Percentiles rank a stretch among this genome's conserved stretches.
Evolutionary conservation across 2,329 filamentous ascomycete species (phyloP).

Genomic region (Fusarium verrucosum): DNA sequence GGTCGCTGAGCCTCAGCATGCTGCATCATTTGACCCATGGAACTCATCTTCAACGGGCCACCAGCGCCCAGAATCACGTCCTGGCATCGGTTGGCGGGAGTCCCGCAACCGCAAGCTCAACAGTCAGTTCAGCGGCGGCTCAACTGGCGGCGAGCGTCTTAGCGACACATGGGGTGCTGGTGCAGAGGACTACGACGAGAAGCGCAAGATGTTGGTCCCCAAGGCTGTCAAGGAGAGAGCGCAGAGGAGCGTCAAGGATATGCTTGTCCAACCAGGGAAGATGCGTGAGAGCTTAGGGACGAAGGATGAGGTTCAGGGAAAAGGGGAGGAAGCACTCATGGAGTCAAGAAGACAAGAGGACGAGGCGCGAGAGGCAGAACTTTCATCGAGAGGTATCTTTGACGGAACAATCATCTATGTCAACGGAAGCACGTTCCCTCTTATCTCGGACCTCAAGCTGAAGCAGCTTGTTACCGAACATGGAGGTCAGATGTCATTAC

Average conservation of each 20-base stretch:
- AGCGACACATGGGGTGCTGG: slow-evolving; percentile 73
- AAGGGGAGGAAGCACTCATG: slow-evolving; percentile 40
- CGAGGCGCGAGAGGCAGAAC: slow-evolving; percentile 56
- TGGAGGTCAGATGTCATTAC: slow-evolving; percentile 76
- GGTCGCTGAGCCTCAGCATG: slow-evolving; percentile 54
- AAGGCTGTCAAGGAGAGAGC: slow-evolving; percentile 54
- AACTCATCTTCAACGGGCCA: slow-evolving; percentile 81
- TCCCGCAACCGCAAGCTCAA: slow-evolving; percentile 74
- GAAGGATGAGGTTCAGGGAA: neutral
- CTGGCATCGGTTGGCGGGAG: slow-evolving; percentile 74
- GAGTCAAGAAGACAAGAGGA: slow-evolving; percentile 56
- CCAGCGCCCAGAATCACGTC: slow-evolving; percentile 75
- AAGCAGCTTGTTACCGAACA: slow-evolving; percentile 80
- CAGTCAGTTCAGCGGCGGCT: slow-evolving; percentile 70
- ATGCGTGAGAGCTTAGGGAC: slow-evolving; percentile 49
- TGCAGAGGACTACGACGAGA: slow-evolving; percentile 63
- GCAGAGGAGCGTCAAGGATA: slow-evolving; percentile 60
- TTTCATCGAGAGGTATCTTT: slow-evolving; percentile 64
- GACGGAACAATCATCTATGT: slow-evolving; percentile 79
- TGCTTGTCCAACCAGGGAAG: slow-evolving; percentile 59
- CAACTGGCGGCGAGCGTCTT: slow-evolving; percentile 67
- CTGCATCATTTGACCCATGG: slow-evolving; percentile 70
- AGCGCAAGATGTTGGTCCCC: slow-evolving; percentile 55
- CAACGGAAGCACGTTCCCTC: slow-evolving; percentile 85
- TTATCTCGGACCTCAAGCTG: slow-evolving; percentile 85